Conservation (phyloP, 2,329 filamentous ascomycete genomes). For the Fusarium fujikuroi region DNA sequence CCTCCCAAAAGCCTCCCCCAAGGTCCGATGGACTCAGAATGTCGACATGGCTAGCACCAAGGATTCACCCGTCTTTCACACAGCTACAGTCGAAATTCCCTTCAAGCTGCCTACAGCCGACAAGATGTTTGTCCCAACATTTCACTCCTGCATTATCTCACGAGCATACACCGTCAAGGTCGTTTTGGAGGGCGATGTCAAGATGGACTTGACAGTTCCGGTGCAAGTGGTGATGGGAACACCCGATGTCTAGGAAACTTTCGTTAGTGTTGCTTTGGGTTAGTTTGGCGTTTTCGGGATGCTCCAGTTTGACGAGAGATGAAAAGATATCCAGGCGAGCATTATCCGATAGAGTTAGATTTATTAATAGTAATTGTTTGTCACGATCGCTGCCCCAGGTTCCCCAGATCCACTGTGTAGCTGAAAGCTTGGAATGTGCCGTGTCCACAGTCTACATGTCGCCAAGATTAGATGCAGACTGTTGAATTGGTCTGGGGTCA, state of each 20-base stretch:
- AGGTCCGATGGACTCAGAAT: conserved; percentile 31
- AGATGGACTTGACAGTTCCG: conserved; percentile 31
- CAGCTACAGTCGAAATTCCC: conserved; percentile 27
- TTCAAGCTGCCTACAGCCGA: conserved; percentile 18
- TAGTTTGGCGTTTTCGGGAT: conserved; percentile 2
- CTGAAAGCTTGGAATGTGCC: neutral
- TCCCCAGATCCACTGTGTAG: neutral
- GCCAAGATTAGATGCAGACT: neutral
- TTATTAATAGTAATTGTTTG: conserved; percentile 31
- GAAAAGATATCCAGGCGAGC: conserved; percentile 33
- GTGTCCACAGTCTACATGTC: neutral
- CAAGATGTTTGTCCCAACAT: conserved; percentile 35
- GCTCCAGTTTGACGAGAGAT: conserved; percentile 15
- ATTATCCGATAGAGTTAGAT: conserved; percentile 14
- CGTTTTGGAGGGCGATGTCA: conserved; percentile 29
- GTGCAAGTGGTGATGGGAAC: conserved; percentile 32
- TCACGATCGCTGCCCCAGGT: neutral
- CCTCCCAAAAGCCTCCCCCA: conserved; percentile 2
- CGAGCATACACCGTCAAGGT: conserved; percentile 29
- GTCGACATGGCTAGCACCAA: conserved; percentile 18
- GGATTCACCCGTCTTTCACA: conserved; percentile 29
- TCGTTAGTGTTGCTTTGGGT: neutral
- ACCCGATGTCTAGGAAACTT: conserved; percentile 5
- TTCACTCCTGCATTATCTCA: conserved; percentile 28
- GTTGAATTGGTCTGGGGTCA: neutral